Percentiles rank a stretch among this genome's conserved stretches.
phyloP scores from a whole-genome alignment of 2,329 filamentous ascomycete species.

The Talaromyces islandicus region DNA sequence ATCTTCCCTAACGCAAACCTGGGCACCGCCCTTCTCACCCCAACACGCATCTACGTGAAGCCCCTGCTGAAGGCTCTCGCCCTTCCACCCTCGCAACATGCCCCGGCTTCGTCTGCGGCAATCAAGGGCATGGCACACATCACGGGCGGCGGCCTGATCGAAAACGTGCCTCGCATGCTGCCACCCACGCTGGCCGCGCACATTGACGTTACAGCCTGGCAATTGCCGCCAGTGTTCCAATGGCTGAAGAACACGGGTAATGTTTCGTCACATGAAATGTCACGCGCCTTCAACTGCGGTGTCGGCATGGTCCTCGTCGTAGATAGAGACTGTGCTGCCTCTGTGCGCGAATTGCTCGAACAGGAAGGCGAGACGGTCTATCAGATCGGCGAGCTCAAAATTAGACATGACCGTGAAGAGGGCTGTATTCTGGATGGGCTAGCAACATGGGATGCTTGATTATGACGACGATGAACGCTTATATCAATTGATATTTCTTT shows the following conservation, averaged over 20 bases:
- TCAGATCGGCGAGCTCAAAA: slow-evolving; percentile 65
- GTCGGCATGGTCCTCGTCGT: slow-evolving; percentile 92
- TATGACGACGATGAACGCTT: neutral
- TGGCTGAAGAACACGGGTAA: slow-evolving; percentile 74
- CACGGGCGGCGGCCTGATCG: slow-evolving; percentile 84
- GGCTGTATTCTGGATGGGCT: slow-evolving; percentile 61
- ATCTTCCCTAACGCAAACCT: slow-evolving; percentile 61
- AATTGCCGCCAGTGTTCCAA: slow-evolving; percentile 69
- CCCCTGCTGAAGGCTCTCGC: slow-evolving; percentile 62
- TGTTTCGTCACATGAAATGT: slow-evolving; percentile 73
- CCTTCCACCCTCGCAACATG: slow-evolving; percentile 10
- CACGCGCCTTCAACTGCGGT: slow-evolving; percentile 88
- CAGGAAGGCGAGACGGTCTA: slow-evolving; percentile 70
- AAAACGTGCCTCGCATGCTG: slow-evolving; percentile 94
- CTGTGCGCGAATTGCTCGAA: slow-evolving; percentile 56
- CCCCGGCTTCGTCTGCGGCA: slow-evolving; percentile 36
- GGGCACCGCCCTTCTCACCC: slow-evolving; percentile 74
- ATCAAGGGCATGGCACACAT: slow-evolving; percentile 96
- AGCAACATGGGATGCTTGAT: slow-evolving; percentile 36
- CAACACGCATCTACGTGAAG: slow-evolving; percentile 91
- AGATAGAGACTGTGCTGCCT: slow-evolving; percentile 55
- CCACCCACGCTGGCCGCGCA: slow-evolving; percentile 71
- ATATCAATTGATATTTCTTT: neutral
- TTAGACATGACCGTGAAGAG: slow-evolving; percentile 36
- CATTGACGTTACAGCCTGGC: slow-evolving; percentile 72